Percentiles rank a stretch among this genome's conserved stretches.
Conservation (phyloP, 208 protist genomes). For the Wallacemonas collosoma region DNA sequence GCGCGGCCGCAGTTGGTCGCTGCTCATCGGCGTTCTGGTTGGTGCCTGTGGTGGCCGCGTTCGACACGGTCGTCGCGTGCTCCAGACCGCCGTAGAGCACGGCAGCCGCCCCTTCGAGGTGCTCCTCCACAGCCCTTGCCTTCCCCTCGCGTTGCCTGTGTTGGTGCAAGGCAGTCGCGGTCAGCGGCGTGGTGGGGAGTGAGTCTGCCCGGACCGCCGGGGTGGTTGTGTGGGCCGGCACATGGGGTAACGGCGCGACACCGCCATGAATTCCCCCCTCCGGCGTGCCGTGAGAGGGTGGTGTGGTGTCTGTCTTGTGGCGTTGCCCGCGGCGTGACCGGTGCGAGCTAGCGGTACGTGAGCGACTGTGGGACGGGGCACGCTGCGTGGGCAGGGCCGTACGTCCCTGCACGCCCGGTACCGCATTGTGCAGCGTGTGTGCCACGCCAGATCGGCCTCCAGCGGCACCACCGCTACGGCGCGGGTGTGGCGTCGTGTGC, state of each 20-base stretch:
- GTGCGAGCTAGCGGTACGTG: slow-evolving; percentile 4
- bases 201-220: not conserved
- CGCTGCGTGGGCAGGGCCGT: not conserved
- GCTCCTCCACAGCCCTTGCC: slow-evolving; percentile 14
- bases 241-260: not conserved
- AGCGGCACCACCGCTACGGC: not conserved
- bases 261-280: not conserved
- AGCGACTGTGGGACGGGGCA: slow-evolving; percentile 3
- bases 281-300: not conserved
- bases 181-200: slow-evolving; percentile 7
- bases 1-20: too few species aligned
- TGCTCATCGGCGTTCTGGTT: slow-evolving; percentile 4
- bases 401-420: slow-evolving; percentile 4
- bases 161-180: not conserved
- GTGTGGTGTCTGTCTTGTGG: not conserved
- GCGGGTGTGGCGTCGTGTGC: slow-evolving; percentile 40
- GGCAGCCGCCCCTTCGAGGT: slow-evolving; percentile 6
- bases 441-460: not conserved
- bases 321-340: slow-evolving; percentile 8
- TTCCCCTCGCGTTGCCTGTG: slow-evolving; percentile 16
- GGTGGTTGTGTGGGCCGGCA: not conserved
- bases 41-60: slow-evolving; percentile 17
- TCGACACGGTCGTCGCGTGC: slow-evolving; percentile 4
- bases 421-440: not conserved
- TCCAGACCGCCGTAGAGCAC: not conserved